Evolutionary conservation across 2,329 filamentous ascomycete species (phyloP).

Genomic region (Cadophora luteo-olivacea): DNA sequence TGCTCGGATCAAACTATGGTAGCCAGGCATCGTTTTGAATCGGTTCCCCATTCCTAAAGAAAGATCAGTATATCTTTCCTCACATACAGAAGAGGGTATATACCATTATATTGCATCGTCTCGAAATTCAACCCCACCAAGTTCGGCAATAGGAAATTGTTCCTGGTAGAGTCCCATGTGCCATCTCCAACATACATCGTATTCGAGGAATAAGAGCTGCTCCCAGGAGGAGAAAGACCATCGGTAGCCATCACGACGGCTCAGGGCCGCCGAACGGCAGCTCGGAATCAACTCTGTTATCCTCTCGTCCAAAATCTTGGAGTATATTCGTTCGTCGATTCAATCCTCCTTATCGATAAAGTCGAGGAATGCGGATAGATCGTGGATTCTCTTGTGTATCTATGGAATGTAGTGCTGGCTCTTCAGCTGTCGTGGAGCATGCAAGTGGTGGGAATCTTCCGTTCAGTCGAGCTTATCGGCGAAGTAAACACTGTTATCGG

Average conservation of each 20-base stretch:
- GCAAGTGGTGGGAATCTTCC: neutral
- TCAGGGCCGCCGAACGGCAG: conserved; percentile 29
- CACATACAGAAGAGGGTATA: conserved; percentile 33
- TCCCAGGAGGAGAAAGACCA: conserved; percentile 62
- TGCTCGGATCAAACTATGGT: conserved; percentile 72
- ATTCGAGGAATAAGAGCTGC: conserved; percentile 74
- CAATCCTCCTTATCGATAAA: conserved; percentile 16
- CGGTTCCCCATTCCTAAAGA: conserved; percentile 78
- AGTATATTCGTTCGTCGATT: neutral
- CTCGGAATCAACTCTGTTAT: conserved; percentile 1
- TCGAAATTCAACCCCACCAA: conserved; percentile 78
- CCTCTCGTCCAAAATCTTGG: neutral
- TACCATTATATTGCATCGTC: conserved; percentile 86
- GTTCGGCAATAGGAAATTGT: conserved; percentile 80
- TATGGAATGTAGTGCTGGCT: conserved; percentile 13
- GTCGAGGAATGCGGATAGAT: conserved; percentile 24
- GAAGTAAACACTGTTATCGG: conserved; percentile 21
- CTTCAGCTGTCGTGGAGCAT: conserved; percentile 13
- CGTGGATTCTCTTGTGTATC: conserved; percentile 10
- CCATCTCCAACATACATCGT: conserved; percentile 82
- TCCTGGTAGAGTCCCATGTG: conserved; percentile 80
- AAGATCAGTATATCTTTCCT: neutral
- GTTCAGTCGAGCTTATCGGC: conserved; percentile 9
- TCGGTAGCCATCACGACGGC: conserved; percentile 42
- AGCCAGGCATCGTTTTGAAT: conserved; percentile 72